Base-by-base conservation (phyloP, 176 grass and related monocot species). In the Rhynchospora pubera region DNA sequence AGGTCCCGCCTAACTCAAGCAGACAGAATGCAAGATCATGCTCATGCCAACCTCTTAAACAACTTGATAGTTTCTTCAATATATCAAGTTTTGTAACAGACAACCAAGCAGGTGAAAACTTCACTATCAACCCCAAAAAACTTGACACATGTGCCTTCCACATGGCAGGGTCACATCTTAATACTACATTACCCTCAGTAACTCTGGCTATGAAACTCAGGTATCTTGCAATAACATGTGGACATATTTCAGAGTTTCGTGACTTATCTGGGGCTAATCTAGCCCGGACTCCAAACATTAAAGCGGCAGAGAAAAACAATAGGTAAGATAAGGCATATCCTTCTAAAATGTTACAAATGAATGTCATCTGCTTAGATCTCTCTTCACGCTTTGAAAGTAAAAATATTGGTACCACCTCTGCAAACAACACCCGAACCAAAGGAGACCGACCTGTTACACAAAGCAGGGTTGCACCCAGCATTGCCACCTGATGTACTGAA, bases 121-220 rank as follows among this genome's bases (percentile, higher is more conserved):
- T 97, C 34, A 97, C 93, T 62, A 97, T 61, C 32, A 97, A 59
- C 28, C 90, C 88, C 23, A 93, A 65, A 81, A 97, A 93, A 62
- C 86, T 79, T 0, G 87, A 90, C 24, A 93, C 89, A 45, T 93
- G 93, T 13, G 91, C 87, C 68, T 93, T 93, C 91, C 91, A 93
- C n/a, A 87, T 93, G 19, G 91, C 85, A 2, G 85, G 89, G 64
- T 93, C 81, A 16, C 93, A 93, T 16, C 89, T 89, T 28, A 97
- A 77, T 30, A 88, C 72, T 72, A 97, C 81, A 73, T 89, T 90
- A 13, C 91, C 93, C 12, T 88, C 91, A 79, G 89, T 65, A 16
- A 89, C 93, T 19, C 68, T 87, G 8, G 87, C 93, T 15, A 97
- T 88, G 77, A 97, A 94, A 7, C 84, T 87, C 83, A 94, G 65